Conservation (phyloP, 805 yeast genomes). For the Torulaspora gathmanii region DNA sequence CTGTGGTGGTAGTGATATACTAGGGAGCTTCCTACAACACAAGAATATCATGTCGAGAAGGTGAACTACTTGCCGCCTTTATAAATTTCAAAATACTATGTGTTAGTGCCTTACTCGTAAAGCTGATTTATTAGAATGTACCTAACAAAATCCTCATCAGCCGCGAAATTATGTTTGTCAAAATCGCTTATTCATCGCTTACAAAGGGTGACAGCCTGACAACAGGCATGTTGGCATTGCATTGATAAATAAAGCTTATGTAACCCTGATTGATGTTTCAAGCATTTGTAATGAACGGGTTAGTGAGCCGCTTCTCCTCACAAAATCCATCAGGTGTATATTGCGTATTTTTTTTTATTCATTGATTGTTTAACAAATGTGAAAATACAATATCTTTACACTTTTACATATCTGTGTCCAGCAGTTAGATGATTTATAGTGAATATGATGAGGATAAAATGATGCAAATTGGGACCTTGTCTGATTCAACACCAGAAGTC, state of each 20-base stretch:
- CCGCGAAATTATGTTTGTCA: too few species aligned
- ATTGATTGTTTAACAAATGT: not conserved
- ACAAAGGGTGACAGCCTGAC: not conserved
- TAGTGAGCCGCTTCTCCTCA: not conserved
- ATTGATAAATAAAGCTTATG: not conserved
- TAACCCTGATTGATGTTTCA: too few species aligned
- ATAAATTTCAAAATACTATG: too few species aligned
- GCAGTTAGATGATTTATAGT: constrained; percentile 3
- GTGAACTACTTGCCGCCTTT: too few species aligned
- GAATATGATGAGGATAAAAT: constrained; percentile 3
- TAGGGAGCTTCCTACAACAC: not conserved
- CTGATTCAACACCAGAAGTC: constrained; percentile 33
- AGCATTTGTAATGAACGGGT: not conserved
- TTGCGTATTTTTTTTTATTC: too few species aligned
- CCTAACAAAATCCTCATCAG: too few species aligned
- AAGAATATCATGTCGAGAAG: too few species aligned
- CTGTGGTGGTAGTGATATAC: not conserved
- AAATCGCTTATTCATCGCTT: not conserved
- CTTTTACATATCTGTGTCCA: constrained; percentile 6
- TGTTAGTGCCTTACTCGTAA: not conserved
- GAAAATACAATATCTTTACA: constrained; percentile 3
- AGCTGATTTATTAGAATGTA: not conserved
- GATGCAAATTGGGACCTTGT: not conserved
- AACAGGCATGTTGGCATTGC: not conserved
- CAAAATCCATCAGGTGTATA: too few species aligned